Percentiles rank a stretch among this genome's conserved stretches.
phyloP scores from a whole-genome alignment of 306 rosid species.

The Arachis stenosperma region DNA sequence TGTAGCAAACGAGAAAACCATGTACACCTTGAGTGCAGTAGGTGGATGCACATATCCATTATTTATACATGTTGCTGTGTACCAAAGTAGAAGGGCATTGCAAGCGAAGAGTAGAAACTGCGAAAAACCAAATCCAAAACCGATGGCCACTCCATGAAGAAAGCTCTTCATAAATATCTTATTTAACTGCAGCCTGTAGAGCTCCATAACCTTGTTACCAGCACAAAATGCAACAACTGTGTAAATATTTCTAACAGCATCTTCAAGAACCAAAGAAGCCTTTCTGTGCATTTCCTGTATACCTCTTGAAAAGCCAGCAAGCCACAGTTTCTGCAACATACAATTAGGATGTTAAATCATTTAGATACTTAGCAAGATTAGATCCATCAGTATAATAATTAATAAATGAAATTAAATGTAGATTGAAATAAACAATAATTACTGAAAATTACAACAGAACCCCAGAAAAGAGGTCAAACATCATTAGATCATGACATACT shows the following conservation, averaged over 20 bases:
- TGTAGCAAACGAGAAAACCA: conserved; percentile 98
- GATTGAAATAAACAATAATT: conserved; percentile 13
- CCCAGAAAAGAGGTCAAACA: conserved; percentile 12
- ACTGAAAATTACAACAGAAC: conserved; percentile 12
- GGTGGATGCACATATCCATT: conserved; percentile 44
- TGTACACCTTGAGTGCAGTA: conserved; percentile 90
- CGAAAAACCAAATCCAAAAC: conserved; percentile 94
- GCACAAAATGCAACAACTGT: conserved; percentile 99
- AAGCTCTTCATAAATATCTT: conserved; percentile 92
- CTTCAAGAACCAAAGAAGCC: conserved; percentile 99
- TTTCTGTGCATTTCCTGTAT: conserved; percentile 99
- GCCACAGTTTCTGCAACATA: conserved; percentile 92
- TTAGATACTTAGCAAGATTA: conserved; percentile 7
- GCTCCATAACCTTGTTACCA: conserved; percentile 99
- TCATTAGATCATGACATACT: background rate
- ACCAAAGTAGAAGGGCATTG: conserved; percentile 98
- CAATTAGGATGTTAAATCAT: conserved; percentile 30
- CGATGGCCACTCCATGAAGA: conserved; percentile 96
- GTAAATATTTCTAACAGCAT: conserved; percentile 97
- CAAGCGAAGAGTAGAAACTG: conserved; percentile 98
- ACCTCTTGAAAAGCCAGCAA: conserved; percentile 98
- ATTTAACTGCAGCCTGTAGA: conserved; percentile 87
- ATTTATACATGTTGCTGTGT: conserved; percentile 70
- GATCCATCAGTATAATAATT: background rate
- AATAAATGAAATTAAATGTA: conserved; percentile 28